Base-by-base conservation (phyloP, 148 eudicot species). In the Persicaria maculosa region DNA sequence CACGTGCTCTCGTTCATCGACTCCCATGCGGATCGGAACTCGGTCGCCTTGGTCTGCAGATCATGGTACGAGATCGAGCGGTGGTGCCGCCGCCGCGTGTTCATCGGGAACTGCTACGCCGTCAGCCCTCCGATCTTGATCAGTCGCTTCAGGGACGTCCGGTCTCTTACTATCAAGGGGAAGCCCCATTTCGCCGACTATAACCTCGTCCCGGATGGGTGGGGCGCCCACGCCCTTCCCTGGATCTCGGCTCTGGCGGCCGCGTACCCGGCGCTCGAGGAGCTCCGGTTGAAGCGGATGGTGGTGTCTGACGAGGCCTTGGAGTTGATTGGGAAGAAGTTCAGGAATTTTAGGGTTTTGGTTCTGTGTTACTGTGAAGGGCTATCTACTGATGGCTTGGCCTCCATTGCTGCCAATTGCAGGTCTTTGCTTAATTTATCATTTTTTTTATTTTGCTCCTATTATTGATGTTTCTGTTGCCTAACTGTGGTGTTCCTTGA, bases 161-260 rank as follows among this genome's bases (percentile, higher is more conserved):
- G 88, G 77, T 83, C 88, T n/a, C 82, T 90, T 22, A 84, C 89
- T 76, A 69, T 90, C 58, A 90, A 90, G 69, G 96, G 96, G 44
- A 90, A 90, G 80, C 96, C 96, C 31, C 96, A 90, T 79, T 90
- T 90, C 54, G 92, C 96, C 11, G 96, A 90, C 75, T 90, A 85
- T 59, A 90, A 85, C 79, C 81, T 88, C 59, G 92, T 90, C 3
- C 96, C 96, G 1, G 92, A 90, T 1, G 96, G 90, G 0, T 90
- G 96, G 96, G 96, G 96, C 9, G 96, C 81, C 9, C 80, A 75
- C 71, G 84, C 87, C 43, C 57, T 62, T 57, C 86, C 88, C 1
- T 90, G 96, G 96, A 77, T 90, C 52, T 79, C 7, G 43, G 85
- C 86, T 10, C 75, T 90, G 84, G 77, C 86, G 12, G 67, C 25